Evolutionary conservation across 768 basidiomycete species (phyloP), one percentile per base, ranked within the genome.

Genomic region (Tylopilus felleus): DNA sequence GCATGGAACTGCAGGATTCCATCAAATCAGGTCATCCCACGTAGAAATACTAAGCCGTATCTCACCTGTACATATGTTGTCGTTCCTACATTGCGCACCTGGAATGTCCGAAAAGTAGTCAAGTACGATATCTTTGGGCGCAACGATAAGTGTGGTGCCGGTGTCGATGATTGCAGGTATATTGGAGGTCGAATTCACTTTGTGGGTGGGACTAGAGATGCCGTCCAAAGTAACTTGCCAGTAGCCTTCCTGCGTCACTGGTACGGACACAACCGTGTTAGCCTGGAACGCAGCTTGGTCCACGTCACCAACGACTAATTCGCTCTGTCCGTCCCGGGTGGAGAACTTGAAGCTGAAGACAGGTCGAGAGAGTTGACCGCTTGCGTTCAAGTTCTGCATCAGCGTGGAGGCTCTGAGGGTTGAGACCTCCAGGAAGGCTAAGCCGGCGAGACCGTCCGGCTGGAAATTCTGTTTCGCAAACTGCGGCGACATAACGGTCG

Each of bases 261-360:
- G 56, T 8, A 61, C 41, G 35, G 65, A 73, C 8, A 74, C 74
- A 61, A 83, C 71, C 1, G 57, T 61, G 63, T 82, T 66, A 9
- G 65, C 65, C 44, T 80, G 81, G 51, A 80, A 82, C 28, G 83
- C 63, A 58, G 71, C 71, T 8, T 80, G 63, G 64, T 80, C 74
- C 16, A 73, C 72, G 8, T 70, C 73, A 10, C 66, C 66, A 13
- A 68, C 38, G 13, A 23, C 48, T 52, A 65, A 6, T 23, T 58
- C 47, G 47, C 66, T 66, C 36, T 39, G 19, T 31, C 54, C 60
- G 29, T 43, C n/a, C 10, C 45, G 49, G 3, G 62, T 53, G 29
- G 73, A 68, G 16, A 83, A 63, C 67, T 76, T 77, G 67, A 84
- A 79, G 27, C 75, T 70, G 61, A 83, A 78, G 52, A 69, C 64